Evolutionary conservation across 208 protist genomes (phyloP).

Genomic region (Trypanosoma theileri): DNA sequence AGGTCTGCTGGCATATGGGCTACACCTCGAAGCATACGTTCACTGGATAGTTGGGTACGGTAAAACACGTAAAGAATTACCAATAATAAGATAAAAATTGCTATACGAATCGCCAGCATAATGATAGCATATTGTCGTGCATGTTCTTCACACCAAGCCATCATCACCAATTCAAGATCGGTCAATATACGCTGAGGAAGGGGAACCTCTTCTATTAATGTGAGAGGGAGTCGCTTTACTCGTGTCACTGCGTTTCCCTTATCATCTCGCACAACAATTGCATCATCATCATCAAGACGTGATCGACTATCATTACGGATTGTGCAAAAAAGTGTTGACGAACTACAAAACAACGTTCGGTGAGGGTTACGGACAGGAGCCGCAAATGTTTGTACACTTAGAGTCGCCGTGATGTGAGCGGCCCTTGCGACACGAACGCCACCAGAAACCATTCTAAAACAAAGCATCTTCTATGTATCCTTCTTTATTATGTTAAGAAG

Average conservation of each 20-base stretch:
- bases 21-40: conserved; percentile 78
- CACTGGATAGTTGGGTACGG: conserved; percentile 69
- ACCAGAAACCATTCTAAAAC: neutral
- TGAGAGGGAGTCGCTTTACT: conserved; percentile 67
- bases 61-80: conserved; percentile 88
- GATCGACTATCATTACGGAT: neutral
- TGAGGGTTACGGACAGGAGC: conserved; percentile 4
- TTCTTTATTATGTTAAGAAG: neutral
- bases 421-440: neutral
- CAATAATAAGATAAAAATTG: conserved; percentile 69
- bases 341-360: conserved; percentile 12
- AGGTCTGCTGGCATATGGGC: conserved; percentile 82
- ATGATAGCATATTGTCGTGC: conserved; percentile 76
- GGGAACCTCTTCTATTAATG: conserved; percentile 84
- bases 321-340: neutral
- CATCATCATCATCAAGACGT: conserved; percentile 22
- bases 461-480: conserved; percentile 8
- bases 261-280: conserved; percentile 63
- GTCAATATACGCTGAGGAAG: conserved; percentile 72
- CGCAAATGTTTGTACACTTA: neutral
- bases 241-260: conserved; percentile 66
- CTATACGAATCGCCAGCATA: conserved; percentile 53
- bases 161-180: conserved; percentile 85
- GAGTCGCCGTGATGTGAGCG: neutral
- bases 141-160: conserved; percentile 89